Evolutionary conservation across 306 rosid species (phyloP), one percentile per base, ranked within the genome.

Genomic region (Luffa aegyptiaca): DNA sequence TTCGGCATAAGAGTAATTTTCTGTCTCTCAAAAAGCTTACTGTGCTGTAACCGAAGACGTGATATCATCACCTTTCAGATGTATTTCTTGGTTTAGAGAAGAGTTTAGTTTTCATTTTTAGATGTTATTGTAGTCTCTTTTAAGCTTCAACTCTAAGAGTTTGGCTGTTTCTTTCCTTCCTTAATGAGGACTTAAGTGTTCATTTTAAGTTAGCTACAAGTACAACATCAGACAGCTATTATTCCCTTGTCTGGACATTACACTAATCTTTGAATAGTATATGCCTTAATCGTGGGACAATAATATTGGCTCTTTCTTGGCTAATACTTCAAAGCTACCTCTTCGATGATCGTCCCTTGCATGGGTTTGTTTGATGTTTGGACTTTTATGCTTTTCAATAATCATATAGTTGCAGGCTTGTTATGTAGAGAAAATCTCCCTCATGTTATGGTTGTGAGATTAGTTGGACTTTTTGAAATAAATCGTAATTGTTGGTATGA

Each of bases 201-300:
- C 5, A 44, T 20, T 69, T 69, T 69, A 69, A 42, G 75, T 44
- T 44, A 44, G 75, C 55, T n/a, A 12, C 71, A 64, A 62, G 36
- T 6, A 42, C 74, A 66, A 0, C 70, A 37, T 21, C 74, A 41
- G 74, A 71, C 76, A 71, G 57, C 76, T 45, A 46, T 71, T 12
- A 39, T 70, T 20, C 76, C 76, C 10, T n/a, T 45, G 31, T 70
- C 39, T 45, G 35, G 59, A 33, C 45, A 51, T 73, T 73, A 73
- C 26, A 26, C 6, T 48, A 48, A 45, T 72, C 58, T 45, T 26
- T 72, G 58, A 49, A 73, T 13, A 7, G 61, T 31, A 51, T 31
- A 51, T 51, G 62, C 31, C 62, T 74, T 74, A 33, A 74, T 74
- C 45, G 41, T 74, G 31, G 78, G 78, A 35, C 61, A 51, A 49